Conservation (phyloP, 2,329 filamentous ascomycete species). For the Aspergillus awamori region DNA sequence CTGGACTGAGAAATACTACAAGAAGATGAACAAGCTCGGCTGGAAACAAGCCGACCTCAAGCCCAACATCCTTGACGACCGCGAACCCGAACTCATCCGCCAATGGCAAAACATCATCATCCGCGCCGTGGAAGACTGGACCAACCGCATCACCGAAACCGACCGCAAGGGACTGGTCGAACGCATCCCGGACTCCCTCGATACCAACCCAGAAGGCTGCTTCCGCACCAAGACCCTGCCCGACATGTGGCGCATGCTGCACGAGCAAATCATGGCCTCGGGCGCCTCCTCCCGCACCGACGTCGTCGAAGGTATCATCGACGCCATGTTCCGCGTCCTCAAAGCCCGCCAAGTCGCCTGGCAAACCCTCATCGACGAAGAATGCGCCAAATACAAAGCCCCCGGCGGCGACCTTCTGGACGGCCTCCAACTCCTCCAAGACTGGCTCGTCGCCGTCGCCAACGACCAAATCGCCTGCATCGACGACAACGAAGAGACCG, state of each 20-base stretch:
- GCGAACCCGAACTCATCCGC: conserved; percentile 85
- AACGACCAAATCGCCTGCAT: conserved; percentile 99
- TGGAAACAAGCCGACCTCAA: conserved; percentile 74
- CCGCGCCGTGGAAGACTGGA: conserved; percentile 95
- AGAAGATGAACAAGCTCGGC: conserved; percentile 90
- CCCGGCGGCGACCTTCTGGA: conserved; percentile 57
- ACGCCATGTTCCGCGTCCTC: conserved; percentile 90
- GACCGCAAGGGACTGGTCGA: conserved; percentile 81
- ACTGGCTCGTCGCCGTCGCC: conserved; percentile 95
- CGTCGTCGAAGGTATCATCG: conserved; percentile 91
- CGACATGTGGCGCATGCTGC: conserved; percentile 96
- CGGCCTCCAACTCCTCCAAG: conserved; percentile 71
- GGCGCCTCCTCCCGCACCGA: conserved; percentile 83
- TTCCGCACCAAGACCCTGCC: conserved; percentile 90
- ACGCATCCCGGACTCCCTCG: conserved; percentile 76
- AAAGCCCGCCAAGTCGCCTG: conserved; percentile 81
- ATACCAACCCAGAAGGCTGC: conserved; percentile 84
- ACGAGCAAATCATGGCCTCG: conserved; percentile 86
- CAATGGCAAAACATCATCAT: conserved; percentile 96
- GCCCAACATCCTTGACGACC: conserved; percentile 86
- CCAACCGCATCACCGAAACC: conserved; percentile 83
- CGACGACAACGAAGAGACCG: conserved; percentile 78
- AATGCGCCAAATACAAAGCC: conserved; percentile 72
- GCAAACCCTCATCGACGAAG: conserved; percentile 85
- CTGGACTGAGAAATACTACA: conserved; percentile 94